Evolutionary conservation across 768 basidiomycete species (phyloP).

Genomic region (Psilocybe subaeruginosa): DNA sequence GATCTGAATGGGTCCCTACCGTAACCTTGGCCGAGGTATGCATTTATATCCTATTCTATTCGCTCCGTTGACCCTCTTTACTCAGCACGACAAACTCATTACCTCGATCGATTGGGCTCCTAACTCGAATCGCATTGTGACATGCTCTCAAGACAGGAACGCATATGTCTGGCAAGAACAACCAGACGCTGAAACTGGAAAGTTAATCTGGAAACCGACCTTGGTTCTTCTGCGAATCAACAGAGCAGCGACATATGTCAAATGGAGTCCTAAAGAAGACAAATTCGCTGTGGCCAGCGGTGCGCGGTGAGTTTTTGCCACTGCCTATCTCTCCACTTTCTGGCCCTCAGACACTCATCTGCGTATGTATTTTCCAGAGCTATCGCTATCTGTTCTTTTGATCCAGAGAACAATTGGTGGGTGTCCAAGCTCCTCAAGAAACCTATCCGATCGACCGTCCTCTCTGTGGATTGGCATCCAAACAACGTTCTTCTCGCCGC

Average conservation of each 20-base stretch:
- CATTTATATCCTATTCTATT: not conserved
- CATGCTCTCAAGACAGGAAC: conserved; percentile 98
- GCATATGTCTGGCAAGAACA: conserved; percentile 97
- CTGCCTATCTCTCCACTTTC: not conserved
- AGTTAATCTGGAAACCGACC: conserved; percentile 88
- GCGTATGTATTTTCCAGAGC: conserved; percentile 49
- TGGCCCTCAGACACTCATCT: no score
- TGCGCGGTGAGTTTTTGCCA: conserved; percentile 61
- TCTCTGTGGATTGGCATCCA: conserved; percentile 97
- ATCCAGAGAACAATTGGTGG: conserved; percentile 99
- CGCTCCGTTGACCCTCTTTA: not conserved
- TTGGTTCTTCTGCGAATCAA: conserved; percentile 96
- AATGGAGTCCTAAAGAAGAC: conserved; percentile 97
- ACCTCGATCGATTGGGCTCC: conserved; percentile 99
- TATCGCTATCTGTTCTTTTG: conserved; percentile 96
- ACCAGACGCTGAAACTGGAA: conserved; percentile 72
- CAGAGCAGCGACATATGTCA: conserved; percentile 91
- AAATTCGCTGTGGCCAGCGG: conserved; percentile 99
- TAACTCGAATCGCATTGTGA: conserved; percentile 94
- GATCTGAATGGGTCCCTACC: conserved; percentile 66
- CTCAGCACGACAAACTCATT: conserved; percentile 94
- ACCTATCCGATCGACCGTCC: conserved; percentile 92
- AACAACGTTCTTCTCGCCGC: conserved; percentile 97
- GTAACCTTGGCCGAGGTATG: conserved; percentile 87
- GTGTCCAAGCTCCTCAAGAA: conserved; percentile 97